phyloP scores from a whole-genome alignment of 495 filamentous ascomycete genomes.

The Evernia prunastri region DNA sequence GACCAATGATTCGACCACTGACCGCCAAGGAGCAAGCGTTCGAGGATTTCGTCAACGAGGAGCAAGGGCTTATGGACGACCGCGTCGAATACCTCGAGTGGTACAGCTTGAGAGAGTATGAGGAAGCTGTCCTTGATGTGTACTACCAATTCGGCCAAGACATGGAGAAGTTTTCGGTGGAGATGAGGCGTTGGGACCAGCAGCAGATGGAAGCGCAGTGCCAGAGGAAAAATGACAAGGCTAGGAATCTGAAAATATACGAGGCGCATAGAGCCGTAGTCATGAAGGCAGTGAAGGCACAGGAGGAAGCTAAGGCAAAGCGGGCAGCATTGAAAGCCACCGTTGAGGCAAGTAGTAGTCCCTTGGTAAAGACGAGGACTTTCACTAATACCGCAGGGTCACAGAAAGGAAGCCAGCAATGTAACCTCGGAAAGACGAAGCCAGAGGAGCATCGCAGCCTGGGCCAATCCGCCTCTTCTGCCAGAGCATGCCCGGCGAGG shows the following conservation, averaged over 20 bases:
- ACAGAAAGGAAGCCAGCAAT: neutral
- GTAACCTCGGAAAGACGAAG: neutral
- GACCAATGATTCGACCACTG: neutral
- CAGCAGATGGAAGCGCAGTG: neutral
- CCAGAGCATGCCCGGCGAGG: neutral
- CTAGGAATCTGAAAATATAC: neutral
- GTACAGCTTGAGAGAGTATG: neutral
- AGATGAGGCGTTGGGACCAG: neutral
- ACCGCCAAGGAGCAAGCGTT: neutral
- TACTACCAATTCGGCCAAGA: neutral
- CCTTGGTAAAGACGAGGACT: neutral
- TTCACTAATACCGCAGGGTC: neutral
- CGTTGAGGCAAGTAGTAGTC: neutral
- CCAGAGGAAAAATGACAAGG: neutral
- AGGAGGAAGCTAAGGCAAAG: neutral
- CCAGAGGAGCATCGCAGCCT: neutral
- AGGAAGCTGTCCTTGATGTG: neutral
- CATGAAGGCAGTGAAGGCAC: neutral
- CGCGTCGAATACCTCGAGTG: neutral
- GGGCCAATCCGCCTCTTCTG: neutral
- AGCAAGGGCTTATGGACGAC: neutral
- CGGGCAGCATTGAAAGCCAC: neutral
- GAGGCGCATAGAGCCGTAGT: too few relatives aligned
- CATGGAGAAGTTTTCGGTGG: rapidly evolving
- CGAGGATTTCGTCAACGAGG: neutral